Base-by-base conservation (phyloP, 345 rosid genomes). In the Pistacia integerrima region DNA sequence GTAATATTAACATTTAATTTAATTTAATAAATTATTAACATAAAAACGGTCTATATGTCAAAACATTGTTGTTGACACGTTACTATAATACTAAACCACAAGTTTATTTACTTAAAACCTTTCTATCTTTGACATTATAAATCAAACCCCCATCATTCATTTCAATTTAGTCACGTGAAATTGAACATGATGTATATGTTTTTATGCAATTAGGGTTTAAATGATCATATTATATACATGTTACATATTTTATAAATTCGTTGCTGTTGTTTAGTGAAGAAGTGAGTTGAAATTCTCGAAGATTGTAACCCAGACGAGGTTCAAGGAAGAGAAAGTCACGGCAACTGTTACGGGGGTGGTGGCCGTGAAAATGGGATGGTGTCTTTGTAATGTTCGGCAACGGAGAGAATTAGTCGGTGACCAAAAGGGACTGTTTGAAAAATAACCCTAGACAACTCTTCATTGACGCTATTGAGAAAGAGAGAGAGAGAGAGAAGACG, bases 321-420 rank as follows among this genome's bases (percentile, higher is more conserved):
- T 38, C 63, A 70, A 2, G 51, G 28, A 75, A 38, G 78, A 59
- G 60, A 4, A 76, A 64, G 57, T 75, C 78, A 25, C 65, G 78
- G 72, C 67, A 28, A 9, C 10, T 66, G 66, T 75, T 67, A 11
- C 28, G 56, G 55, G 10, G 10, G 12, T 12, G 51, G 41, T 57
- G 28, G 48, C 55, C 72, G 64, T 67, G 46, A 67, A 75, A 25
- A 22, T 17, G 49, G 71, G 77, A 13, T 33, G 60, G 41, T 51
- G 58, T 59, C 41, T 46, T 5, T 2, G 20, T 36, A 16, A 5
- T 14, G 48, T 64, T 35, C 16, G 49, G 20, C 12, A 64, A 64
- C 20, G 36, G 49, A 10, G 18, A 3, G 18, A 16, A 3, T 16
- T 12, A 54, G 17, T 60, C 8, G 28, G 33, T 60, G 64, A 30